Percentiles rank a stretch among this genome's conserved stretches.
Conservation (phyloP, 2,329 filamentous ascomycete species). For the Esteya vermicola region DNA sequence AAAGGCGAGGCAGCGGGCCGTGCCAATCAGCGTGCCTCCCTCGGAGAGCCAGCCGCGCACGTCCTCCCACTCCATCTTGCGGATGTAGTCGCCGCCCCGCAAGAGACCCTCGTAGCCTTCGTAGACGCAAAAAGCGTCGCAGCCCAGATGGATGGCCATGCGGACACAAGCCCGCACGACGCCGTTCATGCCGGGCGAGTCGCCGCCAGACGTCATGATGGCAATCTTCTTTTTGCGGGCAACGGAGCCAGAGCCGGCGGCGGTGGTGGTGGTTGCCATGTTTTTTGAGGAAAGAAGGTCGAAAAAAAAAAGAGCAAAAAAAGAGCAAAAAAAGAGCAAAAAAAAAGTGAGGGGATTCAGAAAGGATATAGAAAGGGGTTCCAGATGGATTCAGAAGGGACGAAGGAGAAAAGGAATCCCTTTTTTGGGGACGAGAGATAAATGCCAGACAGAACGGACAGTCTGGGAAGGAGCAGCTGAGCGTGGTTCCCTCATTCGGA, state of each 20-base stretch:
- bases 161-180: slow-evolving; percentile 82
- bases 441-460: not conserved
- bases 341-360: not conserved
- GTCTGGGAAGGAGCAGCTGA: not conserved
- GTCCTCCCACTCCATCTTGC: slow-evolving; percentile 79
- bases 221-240: slow-evolving; percentile 49
- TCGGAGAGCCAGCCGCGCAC: slow-evolving; percentile 89
- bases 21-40: slow-evolving; percentile 91
- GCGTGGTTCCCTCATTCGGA: not conserved
- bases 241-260: not conserved
- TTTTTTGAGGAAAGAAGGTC: not conserved
- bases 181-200: slow-evolving; percentile 90
- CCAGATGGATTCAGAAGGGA: not conserved
- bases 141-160: slow-evolving; percentile 74
- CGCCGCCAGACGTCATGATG: slow-evolving; percentile 88
- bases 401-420: no score
- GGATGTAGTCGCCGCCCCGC: slow-evolving; percentile 75
- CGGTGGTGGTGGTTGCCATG: not conserved
- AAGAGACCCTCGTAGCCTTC: slow-evolving; percentile 96
- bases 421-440: no score
- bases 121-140: slow-evolving; percentile 68
- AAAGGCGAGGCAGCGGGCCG: slow-evolving; percentile 84
- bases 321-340: not conserved
- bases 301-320: not conserved
- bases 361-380: not conserved